A percentile compares a stretch with the other conserved stretches of the same genome.
Conservation (phyloP, 2,329 filamentous ascomycete genomes). For the Epichloe elymi region DNA sequence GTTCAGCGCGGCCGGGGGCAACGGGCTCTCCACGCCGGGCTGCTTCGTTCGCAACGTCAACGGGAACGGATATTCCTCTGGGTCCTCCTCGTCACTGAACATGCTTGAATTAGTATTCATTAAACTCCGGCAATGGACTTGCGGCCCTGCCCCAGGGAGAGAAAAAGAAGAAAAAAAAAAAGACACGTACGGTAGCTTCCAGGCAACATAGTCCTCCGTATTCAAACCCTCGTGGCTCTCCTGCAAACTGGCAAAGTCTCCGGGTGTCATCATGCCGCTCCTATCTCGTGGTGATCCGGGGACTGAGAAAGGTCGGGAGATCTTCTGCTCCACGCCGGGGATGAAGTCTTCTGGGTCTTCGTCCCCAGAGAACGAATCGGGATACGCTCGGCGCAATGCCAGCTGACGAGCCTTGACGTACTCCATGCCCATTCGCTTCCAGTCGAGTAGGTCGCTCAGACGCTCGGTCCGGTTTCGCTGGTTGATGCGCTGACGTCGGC, state of each 20-base stretch:
- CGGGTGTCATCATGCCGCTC: conserved; percentile 96
- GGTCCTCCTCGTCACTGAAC: conserved; percentile 78
- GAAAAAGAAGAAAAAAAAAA: conserved; percentile 17
- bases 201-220: conserved; percentile 96
- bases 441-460: conserved; percentile 87
- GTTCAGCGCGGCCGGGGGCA: conserved; percentile 9
- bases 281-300: conserved; percentile 85
- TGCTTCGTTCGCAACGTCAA: conserved; percentile 43
- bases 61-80: conserved; percentile 54
- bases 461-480: conserved; percentile 94
- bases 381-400: conserved; percentile 83
- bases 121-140: not conserved
- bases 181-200: conserved; percentile 79
- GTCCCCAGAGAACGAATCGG: conserved; percentile 66
- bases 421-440: conserved; percentile 99
- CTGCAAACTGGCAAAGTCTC: conserved; percentile 92
- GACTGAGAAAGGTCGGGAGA: conserved; percentile 84
- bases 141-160: not conserved
- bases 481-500: conserved; percentile 92
- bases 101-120: not conserved
- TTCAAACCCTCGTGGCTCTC: conserved; percentile 85
- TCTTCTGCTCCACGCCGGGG: conserved; percentile 85
- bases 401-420: conserved; percentile 96
- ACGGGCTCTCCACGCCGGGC: conserved; percentile 19
- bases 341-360: conserved; percentile 84